These are phyloP conservation scores for Pelargonium nanum DNA, from an alignment of 345 rosid genomes.

Conservation along the genomic window DNA sequence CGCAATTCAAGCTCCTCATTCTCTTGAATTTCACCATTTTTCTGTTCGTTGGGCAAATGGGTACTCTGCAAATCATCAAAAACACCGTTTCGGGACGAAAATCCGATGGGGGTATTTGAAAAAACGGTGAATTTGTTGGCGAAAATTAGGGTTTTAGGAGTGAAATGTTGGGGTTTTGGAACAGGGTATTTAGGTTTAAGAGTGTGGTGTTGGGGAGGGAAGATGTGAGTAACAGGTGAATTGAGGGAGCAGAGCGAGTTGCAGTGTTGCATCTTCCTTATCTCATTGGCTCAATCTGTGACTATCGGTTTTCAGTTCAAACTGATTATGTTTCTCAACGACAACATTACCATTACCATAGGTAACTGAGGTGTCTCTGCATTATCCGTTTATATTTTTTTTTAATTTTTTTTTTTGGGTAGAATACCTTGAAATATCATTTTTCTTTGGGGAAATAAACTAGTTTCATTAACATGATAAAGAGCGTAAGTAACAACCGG, in stretches of 20 bases:
- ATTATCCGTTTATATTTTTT: too few relatives aligned
- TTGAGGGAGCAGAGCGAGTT: neutral
- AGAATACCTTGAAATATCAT: too few relatives aligned
- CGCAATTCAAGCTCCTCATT: constrained; percentile 56
- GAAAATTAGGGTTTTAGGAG: neutral
- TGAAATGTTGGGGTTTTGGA: neutral
- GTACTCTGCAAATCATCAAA: constrained; percentile 4
- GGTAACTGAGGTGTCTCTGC: too few relatives aligned
- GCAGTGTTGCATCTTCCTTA: neutral
- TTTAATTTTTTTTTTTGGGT: too few relatives aligned
- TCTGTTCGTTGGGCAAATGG: neutral
- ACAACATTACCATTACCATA: too few relatives aligned
- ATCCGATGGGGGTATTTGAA: neutral
- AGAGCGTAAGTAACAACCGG: too few relatives aligned
- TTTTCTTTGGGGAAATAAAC: too few relatives aligned
- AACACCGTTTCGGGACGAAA: constrained; percentile 1
- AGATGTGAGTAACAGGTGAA: neutral
- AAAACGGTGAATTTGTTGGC: neutral
- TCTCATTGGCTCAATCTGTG: too few relatives aligned
- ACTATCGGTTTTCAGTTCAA: too few relatives aligned
- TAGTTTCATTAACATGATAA: too few relatives aligned
- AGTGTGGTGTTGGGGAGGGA: neutral
- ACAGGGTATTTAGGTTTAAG: neutral
- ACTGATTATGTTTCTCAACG: too few relatives aligned
- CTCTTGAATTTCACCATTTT: neutral